These are phyloP conservation scores for Tubosaeta brunneosetosa DNA, from an alignment of 768 basidiomycete species.

Conservation along the genomic window DNA sequence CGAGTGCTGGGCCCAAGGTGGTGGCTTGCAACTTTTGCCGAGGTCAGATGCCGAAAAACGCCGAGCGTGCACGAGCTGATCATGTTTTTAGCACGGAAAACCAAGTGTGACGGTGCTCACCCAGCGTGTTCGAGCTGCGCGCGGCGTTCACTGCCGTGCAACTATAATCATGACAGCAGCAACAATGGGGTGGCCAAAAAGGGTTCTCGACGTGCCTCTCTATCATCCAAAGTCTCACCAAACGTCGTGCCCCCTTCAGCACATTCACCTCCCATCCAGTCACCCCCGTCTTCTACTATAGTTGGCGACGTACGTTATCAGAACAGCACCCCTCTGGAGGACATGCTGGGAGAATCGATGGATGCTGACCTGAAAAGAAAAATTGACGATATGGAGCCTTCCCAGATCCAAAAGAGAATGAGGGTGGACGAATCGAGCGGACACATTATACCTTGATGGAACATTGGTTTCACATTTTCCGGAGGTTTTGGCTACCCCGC, in stretches of 20 bases:
- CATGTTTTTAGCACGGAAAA: constrained; percentile 65
- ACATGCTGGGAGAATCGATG: constrained; percentile 39
- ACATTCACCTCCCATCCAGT: constrained; percentile 51
- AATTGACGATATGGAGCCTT: constrained; percentile 48
- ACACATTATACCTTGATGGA: constrained; percentile 52
- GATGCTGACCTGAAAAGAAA: constrained; percentile 59
- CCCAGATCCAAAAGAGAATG: constrained; percentile 66
- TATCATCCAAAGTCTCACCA: constrained; percentile 39
- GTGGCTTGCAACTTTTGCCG: constrained; percentile 88
- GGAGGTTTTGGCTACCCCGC: constrained; percentile 23
- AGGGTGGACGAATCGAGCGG: constrained; percentile 52
- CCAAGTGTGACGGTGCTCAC: constrained; percentile 84
- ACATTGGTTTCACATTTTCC: constrained; percentile 19
- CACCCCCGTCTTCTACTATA: constrained; percentile 42
- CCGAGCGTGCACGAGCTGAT: constrained; percentile 5
- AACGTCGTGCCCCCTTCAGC: constrained; percentile 30
- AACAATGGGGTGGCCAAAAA: constrained; percentile 32
- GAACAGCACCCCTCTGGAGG: constrained; percentile 36
- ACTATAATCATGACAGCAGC: constrained; percentile 66
- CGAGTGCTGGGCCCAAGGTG: constrained; percentile 76
- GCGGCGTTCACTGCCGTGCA: constrained; percentile 69
- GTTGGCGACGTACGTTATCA: constrained; percentile 32
- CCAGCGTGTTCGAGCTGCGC: constrained; percentile 81
- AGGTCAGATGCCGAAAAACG: constrained; percentile 44
- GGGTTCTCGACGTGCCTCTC: constrained; percentile 48